Evolutionary conservation across 1,284 basidiomycete species (phyloP).

Genomic region (Phylloboletellus chloephorus): DNA sequence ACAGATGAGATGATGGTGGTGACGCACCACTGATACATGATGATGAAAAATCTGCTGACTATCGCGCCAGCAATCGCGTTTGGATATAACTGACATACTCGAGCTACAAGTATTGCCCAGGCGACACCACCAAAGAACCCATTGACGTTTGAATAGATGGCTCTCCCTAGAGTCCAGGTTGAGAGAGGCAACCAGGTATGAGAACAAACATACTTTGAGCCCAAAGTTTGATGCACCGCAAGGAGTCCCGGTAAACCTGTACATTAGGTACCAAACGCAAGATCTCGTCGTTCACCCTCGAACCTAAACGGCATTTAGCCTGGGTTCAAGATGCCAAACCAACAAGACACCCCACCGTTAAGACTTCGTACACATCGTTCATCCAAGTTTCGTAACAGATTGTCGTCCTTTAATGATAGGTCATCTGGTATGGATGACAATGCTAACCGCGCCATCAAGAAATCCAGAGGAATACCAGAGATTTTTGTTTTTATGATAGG

Average conservation of each 20-base stretch:
- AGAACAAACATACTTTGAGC: conserved; percentile 70
- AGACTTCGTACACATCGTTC: conserved; percentile 94
- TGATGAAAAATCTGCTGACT: conserved; percentile 95
- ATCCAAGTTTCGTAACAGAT: conserved; percentile 88
- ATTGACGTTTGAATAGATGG: conserved; percentile 97
- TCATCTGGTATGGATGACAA: conserved; percentile 87
- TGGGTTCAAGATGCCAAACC: conserved; percentile 3
- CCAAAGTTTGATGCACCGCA: conserved; percentile 98
- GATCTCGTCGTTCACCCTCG: conserved; percentile 95
- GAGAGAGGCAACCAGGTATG: conserved; percentile 8
- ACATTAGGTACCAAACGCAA: conserved; percentile 93
- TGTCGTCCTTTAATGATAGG: conserved; percentile 86
- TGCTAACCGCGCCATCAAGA: conserved; percentile 86
- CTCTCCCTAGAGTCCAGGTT: conserved; percentile 57
- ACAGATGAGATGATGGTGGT: background rate
- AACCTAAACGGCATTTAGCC: conserved; percentile 51
- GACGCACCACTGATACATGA: conserved; percentile 90
- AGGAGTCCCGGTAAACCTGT: conserved; percentile 87
- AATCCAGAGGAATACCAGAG: conserved; percentile 89
- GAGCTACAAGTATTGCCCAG: conserved; percentile 97
- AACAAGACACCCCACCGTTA: conserved; percentile 53
- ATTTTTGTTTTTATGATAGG: conserved; percentile 93
- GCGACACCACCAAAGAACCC: conserved; percentile 98
- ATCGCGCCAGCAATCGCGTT: conserved; percentile 93
- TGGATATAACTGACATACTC: conserved; percentile 98